These are phyloP conservation scores for Silene latifolia DNA, from an alignment of 148 eudicot genomes.

Conservation along the genomic window DNA sequence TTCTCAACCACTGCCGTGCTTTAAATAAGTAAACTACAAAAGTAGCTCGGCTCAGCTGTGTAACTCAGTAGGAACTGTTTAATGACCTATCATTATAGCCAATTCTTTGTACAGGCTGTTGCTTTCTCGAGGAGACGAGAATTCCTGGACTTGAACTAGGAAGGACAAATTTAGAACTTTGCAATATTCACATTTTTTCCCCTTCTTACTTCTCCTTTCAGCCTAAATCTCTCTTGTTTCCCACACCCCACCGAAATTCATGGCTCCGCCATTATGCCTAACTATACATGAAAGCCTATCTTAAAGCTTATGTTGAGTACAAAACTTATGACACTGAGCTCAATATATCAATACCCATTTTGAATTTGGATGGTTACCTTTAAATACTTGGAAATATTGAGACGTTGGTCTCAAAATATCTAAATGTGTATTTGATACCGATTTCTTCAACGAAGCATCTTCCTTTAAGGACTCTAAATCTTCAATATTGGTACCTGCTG, in stretches of 20 bases:
- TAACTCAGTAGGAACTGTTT: no score
- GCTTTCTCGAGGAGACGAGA: no score
- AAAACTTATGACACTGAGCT: neutral
- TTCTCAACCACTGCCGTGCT: no score
- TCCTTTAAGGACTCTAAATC: slow-evolving; percentile 41
- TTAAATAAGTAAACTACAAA: no score
- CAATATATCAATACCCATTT: neutral
- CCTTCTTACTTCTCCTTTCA: no score
- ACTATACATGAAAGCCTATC: neutral
- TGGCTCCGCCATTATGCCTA: neutral
- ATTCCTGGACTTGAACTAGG: no score
- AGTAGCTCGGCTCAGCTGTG: no score
- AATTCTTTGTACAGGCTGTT: no score
- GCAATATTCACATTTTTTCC: neutral
- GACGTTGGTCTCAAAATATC: slow-evolving; percentile 59
- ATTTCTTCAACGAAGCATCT: slow-evolving; percentile 45
- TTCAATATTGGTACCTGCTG: slow-evolving; percentile 35
- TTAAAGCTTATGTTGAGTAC: neutral
- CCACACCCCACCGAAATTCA: neutral
- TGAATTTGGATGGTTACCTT: slow-evolving; percentile 39
- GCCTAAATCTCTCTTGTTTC: neutral
- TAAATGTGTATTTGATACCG: slow-evolving; percentile 43
- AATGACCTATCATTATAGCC: no score
- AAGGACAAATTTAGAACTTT: no score
- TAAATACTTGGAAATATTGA: slow-evolving; percentile 47